Base-by-base conservation (phyloP, 2,329 filamentous ascomycete genomes). In the Colletotrichum lindemuthianum region DNA sequence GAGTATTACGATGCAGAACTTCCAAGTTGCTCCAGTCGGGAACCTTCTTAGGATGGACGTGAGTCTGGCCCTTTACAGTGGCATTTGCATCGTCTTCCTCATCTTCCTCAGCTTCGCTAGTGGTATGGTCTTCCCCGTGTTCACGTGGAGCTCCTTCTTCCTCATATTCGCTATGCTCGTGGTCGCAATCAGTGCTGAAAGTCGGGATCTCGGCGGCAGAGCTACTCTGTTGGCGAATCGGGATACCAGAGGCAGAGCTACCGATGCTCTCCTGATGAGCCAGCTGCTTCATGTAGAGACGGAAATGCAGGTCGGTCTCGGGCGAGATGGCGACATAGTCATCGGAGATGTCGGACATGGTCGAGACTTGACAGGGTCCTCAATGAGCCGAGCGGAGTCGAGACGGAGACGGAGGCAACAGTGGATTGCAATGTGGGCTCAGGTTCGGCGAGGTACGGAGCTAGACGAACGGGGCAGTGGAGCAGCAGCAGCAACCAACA, bases 21-120 rank as follows among this genome's bases (percentile, higher is more conserved):
- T 77, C 70, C 53, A 88, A 79, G 69, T 89, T 88, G 72, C 82
- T 86, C 86, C 86, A 89, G 72, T 88, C 86, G 1, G 86, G 86
- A 6, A 74, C 52, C 8, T 69, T 60, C 8, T 72, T 65, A 2
- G 78, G 78, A 39, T 74, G 65, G 47, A 74, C 63, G n/a, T 57
- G 59, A 36, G 56, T 56, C 5, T 43, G 60, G 8, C 47, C 45
- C 1, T n/a, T 34, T 8, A 48, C 34, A 3, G 63, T 11, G 11
- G 51, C 39, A 41, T 34, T 12, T 4, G 51, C 16, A 34, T 47
- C 36, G 34, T 1, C 41, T 15, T 15, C 13, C 8, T 36, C n/a
- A 2, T 56, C 16, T n/a, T 65, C 32, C 24, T 59, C 58, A 36
- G 64, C 40, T 8, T 44, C 12, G 7, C 39, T 24, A 24, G n/a